Base-by-base conservation (phyloP, 306 rosid species). In the Gleditsia sinensis region DNA sequence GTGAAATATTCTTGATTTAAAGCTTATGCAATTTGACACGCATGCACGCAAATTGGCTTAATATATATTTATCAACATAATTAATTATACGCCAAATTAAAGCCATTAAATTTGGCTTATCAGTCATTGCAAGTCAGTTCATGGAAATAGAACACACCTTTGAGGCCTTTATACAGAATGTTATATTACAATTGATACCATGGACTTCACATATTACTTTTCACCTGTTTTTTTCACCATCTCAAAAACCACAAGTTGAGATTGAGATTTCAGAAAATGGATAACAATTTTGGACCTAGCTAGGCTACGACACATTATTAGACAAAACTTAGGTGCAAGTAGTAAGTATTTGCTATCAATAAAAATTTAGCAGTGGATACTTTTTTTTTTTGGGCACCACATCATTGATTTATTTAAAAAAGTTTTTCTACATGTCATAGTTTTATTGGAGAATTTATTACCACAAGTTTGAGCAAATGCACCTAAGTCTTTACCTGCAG, bases 161-260 rank as follows among this genome's bases (percentile, higher is more conserved):
- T 14, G 4, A 34, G 34, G 40, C 13, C 21, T 50, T 20, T 49
- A 11, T 12, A 51, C 48, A 69, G 11, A 50, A 11, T n/a, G 60
- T 33, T 51, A 51, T 69, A 19, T 33, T 34, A 33, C 49, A 34
- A 12, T 49, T 69, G 74, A 75, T 51, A 56, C 48, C 43, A 53
- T 19, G 74, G 46, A 46, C 50, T 27, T 56, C 32, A 76, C 78
- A 70, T 19, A 42, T 21, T 56, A 43, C 11, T 66, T 23, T 69
- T 63, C 34, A 20, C 3, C 72, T 16, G 16, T 46, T 46, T 16
- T 16, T 17, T 24, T 32, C 2, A 17, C 45, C 46, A 33, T 55
- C 63, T 34, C 71, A 72, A 59, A 61, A 30, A 65, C 25, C 43
- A 54, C 7, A 8, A 10, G n/a, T 23, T 24, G 32, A 50, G 57